Percentiles rank a stretch among this genome's conserved stretches.
phyloP scores from a whole-genome alignment of 2,329 filamentous ascomycete genomes.

The Paradendryphiella salina region DNA sequence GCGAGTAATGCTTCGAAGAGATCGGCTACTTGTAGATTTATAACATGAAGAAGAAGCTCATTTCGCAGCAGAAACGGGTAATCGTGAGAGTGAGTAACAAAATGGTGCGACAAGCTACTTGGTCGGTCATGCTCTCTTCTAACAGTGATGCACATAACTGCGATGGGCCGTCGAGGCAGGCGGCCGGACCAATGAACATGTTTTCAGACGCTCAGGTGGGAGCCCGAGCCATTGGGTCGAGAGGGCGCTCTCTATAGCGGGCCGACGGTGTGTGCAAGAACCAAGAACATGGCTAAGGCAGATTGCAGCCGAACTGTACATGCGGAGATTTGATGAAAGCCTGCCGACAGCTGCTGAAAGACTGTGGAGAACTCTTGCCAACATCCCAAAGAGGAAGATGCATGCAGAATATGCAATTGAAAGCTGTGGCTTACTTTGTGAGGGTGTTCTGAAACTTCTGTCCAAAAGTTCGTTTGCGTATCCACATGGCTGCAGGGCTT shows the following conservation, averaged over 20 bases:
- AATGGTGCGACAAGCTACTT: constrained; percentile 24
- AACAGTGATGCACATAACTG: constrained; percentile 16
- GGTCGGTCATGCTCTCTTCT: constrained; percentile 25
- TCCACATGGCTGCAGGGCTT: constrained; percentile 13
- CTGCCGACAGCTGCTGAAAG: constrained; percentile 2
- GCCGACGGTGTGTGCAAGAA: constrained; percentile 9
- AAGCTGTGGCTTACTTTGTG: constrained; percentile 5
- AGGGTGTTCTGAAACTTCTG: constrained; percentile 7
- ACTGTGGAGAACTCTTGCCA: constrained; percentile 1
- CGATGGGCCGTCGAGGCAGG: constrained; percentile 19
- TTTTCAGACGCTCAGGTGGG: constrained; percentile 9
- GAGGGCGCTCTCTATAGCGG: constrained; percentile 10
- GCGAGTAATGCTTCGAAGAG: background rate
- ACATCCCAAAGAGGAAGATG: constrained; percentile 1
- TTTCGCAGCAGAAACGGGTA: constrained; percentile 2
- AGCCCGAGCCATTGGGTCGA: constrained; percentile 9
- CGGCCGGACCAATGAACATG: constrained; percentile 4
- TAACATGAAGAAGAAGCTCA: constrained; percentile 9
- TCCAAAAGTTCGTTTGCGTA: constrained; percentile 10
- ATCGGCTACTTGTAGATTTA: constrained; percentile 14
- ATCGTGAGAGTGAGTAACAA: constrained; percentile 14
- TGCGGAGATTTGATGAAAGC: constrained; percentile 6
- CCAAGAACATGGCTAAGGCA: constrained; percentile 6
- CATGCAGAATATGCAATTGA: constrained; percentile 6
- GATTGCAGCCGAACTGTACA: constrained; percentile 1